phyloP scores from a whole-genome alignment of 805 yeast species.

The Priceomyces haplophilus region DNA sequence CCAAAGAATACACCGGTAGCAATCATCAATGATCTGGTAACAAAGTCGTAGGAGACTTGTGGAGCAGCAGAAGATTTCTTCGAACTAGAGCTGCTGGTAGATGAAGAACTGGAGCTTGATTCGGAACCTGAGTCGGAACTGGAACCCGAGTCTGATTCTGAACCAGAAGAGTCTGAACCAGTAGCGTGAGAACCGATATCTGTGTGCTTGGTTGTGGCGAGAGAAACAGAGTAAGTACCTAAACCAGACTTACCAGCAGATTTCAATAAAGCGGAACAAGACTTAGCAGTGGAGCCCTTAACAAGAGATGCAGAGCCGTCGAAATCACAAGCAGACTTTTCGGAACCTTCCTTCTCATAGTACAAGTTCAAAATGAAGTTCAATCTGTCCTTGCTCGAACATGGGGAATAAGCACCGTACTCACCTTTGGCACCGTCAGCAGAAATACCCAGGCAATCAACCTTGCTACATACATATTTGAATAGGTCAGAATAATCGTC shows the following conservation, averaged over 20 bases:
- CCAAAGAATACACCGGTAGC: constrained; percentile 26
- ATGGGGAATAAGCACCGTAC: constrained; percentile 74
- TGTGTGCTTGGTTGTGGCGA: constrained; percentile 20
- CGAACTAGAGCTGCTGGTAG: constrained; percentile 14
- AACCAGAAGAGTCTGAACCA: constrained; percentile 22
- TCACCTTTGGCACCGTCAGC: constrained; percentile 62
- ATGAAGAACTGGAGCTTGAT: constrained; percentile 23
- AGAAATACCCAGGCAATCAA: constrained; percentile 60
- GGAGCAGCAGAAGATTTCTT: constrained; percentile 13
- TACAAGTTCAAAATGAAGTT: constrained; percentile 64
- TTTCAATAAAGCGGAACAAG: constrained; percentile 54
- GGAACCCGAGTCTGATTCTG: constrained; percentile 22
- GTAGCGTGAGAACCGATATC: constrained; percentile 25
- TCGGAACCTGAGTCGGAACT: too few species aligned
- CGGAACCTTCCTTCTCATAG: constrained; percentile 46
- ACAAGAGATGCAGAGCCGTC: constrained; percentile 59
- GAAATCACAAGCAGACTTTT: constrained; percentile 60
- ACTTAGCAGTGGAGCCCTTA: constrained; percentile 32
- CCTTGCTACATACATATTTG: constrained; percentile 52
- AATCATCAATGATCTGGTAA: constrained; percentile 20
- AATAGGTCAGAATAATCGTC: constrained; percentile 61
- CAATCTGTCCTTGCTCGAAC: constrained; percentile 61
- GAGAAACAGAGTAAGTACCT: constrained; percentile 47
- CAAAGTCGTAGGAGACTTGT: constrained; percentile 11
- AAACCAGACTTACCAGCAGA: constrained; percentile 72